A percentile compares a stretch with the other conserved stretches of the same genome.
Conservation (phyloP, 2,329 filamentous ascomycete species). For the Gliomastix tumulicola region DNA sequence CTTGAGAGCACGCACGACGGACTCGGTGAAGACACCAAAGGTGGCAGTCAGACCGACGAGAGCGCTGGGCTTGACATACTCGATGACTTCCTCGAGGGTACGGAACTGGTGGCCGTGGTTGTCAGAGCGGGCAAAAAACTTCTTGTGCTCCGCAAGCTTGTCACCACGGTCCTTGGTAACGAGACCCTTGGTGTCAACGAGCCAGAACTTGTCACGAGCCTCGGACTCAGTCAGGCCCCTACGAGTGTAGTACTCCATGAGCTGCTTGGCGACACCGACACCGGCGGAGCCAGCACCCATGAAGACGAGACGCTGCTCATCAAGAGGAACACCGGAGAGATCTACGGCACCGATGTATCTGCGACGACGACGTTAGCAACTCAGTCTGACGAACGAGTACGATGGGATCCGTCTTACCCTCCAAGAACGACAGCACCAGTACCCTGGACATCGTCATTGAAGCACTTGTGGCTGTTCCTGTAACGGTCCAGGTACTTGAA, state of each 20-base stretch:
- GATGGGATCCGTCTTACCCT: constrained; percentile 44
- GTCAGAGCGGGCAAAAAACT: constrained; percentile 60
- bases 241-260: constrained; percentile 93
- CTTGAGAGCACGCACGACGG: constrained; percentile 68
- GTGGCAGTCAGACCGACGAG: constrained; percentile 92
- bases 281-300: constrained; percentile 93
- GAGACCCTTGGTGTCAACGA: constrained; percentile 94
- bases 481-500: constrained; percentile 92
- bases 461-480: constrained; percentile 83
- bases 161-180: constrained; percentile 91
- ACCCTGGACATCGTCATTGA: constrained; percentile 98
- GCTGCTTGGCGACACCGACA: constrained; percentile 95
- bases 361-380: constrained; percentile 51
- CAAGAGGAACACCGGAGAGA: constrained; percentile 74
- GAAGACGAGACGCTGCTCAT: constrained; percentile 92
- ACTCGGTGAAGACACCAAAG: constrained; percentile 87
- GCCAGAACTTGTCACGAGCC: constrained; percentile 88
- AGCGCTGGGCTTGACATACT: constrained; percentile 91
- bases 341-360: constrained; percentile 67
- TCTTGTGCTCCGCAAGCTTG: constrained; percentile 84
- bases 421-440: constrained; percentile 92
- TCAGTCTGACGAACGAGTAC: constrained; percentile 4
- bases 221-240: constrained; percentile 84
- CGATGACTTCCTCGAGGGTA: constrained; percentile 82
- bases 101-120: constrained; percentile 65